Percentiles rank a stretch among this genome's conserved stretches.
Evolutionary conservation across 805 yeast genomes (phyloP).

Genomic region (Candida coleopterorum): DNA sequence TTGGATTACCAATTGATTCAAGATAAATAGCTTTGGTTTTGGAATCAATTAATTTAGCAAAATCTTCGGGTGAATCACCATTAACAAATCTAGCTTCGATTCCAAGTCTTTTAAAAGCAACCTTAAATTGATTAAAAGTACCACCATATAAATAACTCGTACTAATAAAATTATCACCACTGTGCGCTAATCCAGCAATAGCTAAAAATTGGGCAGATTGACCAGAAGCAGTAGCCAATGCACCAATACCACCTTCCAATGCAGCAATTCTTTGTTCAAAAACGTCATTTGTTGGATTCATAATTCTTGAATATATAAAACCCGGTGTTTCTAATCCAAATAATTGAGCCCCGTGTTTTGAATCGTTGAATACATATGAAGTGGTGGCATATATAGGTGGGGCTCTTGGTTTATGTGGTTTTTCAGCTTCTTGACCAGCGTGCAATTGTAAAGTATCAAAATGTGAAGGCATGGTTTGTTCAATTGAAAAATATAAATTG

Average conservation of each 20-base stretch:
- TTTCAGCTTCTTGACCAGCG: constrained; percentile 82
- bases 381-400: constrained; percentile 92
- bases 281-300: constrained; percentile 90
- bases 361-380: constrained; percentile 81
- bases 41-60: constrained; percentile 69
- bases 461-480: constrained; percentile 36
- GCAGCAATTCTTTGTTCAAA: constrained; percentile 92
- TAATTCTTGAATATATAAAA: constrained; percentile 81
- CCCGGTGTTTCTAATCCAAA: constrained; percentile 84
- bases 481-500: no score
- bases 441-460: constrained; percentile 92
- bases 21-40: constrained; percentile 86
- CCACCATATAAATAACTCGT: constrained; percentile 92
- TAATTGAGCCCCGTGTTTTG: constrained; percentile 87
- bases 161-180: constrained; percentile 87
- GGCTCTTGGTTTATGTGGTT: constrained; percentile 72
- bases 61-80: constrained; percentile 74
- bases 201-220: constrained; percentile 94
- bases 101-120: constrained; percentile 84
- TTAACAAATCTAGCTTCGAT: constrained; percentile 80
- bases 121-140: constrained; percentile 92
- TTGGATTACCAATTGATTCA: constrained; percentile 91
- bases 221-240: constrained; percentile 89
- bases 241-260: constrained; percentile 88
- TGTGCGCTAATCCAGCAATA: constrained; percentile 73